phyloP scores from a whole-genome alignment of 129 eudicot species.

The Tagetes erecta region DNA sequence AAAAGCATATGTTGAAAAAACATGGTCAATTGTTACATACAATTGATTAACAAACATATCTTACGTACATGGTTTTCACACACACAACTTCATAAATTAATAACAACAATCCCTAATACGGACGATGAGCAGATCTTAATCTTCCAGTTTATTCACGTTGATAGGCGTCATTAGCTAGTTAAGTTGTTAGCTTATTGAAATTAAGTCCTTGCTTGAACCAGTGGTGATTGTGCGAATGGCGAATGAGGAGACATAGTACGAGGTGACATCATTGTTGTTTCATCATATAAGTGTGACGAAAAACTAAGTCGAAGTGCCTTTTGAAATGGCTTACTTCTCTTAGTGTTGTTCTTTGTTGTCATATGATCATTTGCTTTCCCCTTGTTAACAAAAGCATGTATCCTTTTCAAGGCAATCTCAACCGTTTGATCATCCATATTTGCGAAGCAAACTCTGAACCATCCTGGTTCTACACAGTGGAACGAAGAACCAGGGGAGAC shows the following conservation, averaged over 20 bases:
- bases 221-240: slow-evolving; percentile 60
- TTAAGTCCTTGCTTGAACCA: slow-evolving; percentile 58
- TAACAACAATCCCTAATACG: not conserved
- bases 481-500: slow-evolving; percentile 87
- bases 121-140: not conserved
- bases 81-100: slow-evolving; percentile 22
- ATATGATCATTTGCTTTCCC: slow-evolving; percentile 18
- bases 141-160: slow-evolving; percentile 14
- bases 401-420: slow-evolving; percentile 57
- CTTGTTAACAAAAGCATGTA: slow-evolving; percentile 45
- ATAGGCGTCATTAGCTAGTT: not conserved
- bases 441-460: slow-evolving; percentile 94
- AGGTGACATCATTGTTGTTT: slow-evolving; percentile 36
- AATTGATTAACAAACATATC: slow-evolving; percentile 15
- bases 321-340: slow-evolving; percentile 35
- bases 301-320: slow-evolving; percentile 55
- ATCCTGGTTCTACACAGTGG: slow-evolving; percentile 80
- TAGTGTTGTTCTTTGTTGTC: slow-evolving; percentile 21
- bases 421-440: slow-evolving; percentile 73
- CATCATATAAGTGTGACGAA: slow-evolving; percentile 41
- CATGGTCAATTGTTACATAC: slow-evolving; percentile 15
- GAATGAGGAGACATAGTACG: slow-evolving; percentile 64
- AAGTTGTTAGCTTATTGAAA: not conserved
- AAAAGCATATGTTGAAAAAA: slow-evolving; percentile 24
- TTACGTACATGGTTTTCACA: not conserved